Percentiles rank a stretch among this genome's conserved stretches.
Conservation (phyloP, 2,329 filamentous ascomycete genomes). For the Aulographum hederae region DNA sequence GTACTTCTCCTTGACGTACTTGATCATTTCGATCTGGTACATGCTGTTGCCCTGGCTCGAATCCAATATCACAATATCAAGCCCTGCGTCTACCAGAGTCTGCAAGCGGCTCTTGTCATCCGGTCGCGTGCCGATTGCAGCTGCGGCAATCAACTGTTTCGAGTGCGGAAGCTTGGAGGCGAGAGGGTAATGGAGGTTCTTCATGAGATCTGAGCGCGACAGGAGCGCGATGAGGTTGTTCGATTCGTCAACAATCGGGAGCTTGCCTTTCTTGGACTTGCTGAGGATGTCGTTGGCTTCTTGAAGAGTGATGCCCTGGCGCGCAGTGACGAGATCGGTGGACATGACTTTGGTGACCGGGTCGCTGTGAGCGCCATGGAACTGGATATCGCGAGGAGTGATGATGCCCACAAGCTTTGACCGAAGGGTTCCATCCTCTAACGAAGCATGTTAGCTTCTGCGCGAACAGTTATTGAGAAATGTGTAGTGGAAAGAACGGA, state of each 20-base stretch:
- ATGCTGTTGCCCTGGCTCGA: conserved; percentile 96
- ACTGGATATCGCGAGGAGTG: conserved; percentile 95
- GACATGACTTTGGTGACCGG: conserved; percentile 86
- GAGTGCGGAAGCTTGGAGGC: conserved; percentile 92
- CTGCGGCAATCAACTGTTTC: conserved; percentile 92
- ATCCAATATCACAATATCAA: conserved; percentile 91
- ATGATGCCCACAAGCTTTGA: conserved; percentile 96
- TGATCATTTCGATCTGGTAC: conserved; percentile 98
- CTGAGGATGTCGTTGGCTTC: conserved; percentile 90
- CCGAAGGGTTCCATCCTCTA: conserved; percentile 80
- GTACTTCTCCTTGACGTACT: conserved; percentile 79
- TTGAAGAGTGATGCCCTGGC: conserved; percentile 59
- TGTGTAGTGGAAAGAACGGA: conserved; percentile 5
- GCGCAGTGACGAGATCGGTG: conserved; percentile 79
- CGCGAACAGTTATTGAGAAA: conserved; percentile 7
- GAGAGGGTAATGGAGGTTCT: conserved; percentile 93
- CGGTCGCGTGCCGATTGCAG: conserved; percentile 84
- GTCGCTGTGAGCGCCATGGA: conserved; percentile 57
- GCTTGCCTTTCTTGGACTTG: conserved; percentile 95
- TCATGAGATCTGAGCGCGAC: conserved; percentile 70
- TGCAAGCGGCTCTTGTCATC: conserved; percentile 78
- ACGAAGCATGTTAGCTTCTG: too few species aligned
- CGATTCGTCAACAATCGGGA: conserved; percentile 71
- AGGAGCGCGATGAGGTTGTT: conserved; percentile 47
- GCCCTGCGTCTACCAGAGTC: conserved; percentile 80